Evolutionary conservation across 805 yeast species (phyloP).

Genomic region (Candida boidinii): DNA sequence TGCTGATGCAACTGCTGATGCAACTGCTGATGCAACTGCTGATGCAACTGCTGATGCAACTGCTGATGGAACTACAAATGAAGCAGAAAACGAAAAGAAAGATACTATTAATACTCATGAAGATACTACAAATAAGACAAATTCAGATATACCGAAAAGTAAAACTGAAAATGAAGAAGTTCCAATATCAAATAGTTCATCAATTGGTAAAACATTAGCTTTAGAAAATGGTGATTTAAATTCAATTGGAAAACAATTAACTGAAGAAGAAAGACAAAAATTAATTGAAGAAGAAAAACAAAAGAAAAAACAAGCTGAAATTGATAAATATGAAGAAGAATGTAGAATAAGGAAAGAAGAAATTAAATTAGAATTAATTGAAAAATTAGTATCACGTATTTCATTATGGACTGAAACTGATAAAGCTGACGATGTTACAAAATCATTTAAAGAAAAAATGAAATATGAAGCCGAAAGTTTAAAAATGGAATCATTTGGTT

Average conservation of each 20-base stretch:
- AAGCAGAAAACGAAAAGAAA: background rate
- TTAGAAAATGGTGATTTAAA: conserved; percentile 19
- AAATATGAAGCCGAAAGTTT: conserved; percentile 64
- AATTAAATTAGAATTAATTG: conserved; percentile 41
- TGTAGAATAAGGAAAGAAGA: conserved; percentile 51
- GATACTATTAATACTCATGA: background rate
- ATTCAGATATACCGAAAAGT: conserved; percentile 23
- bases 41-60: background rate
- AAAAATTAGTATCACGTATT: conserved; percentile 40
- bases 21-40: background rate
- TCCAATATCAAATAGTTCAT: no score
- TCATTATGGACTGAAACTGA: conserved; percentile 45
- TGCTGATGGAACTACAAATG: background rate
- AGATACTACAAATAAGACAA: background rate
- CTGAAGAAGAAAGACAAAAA: conserved; percentile 22
- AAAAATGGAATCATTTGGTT: conserved; percentile 92
- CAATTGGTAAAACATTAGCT: conserved; percentile 11
- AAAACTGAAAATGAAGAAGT: conserved; percentile 43
- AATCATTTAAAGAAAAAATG: conserved; percentile 44
- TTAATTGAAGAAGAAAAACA: conserved; percentile 20
- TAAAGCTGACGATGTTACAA: conserved; percentile 51
- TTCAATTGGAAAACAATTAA: conserved; percentile 7
- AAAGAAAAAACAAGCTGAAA: conserved; percentile 38
- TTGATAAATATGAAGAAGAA: conserved; percentile 69
- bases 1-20: background rate